Conservation (phyloP, 1,284 basidiomycete genomes). For the Tilletiopsis washingtonensis region DNA sequence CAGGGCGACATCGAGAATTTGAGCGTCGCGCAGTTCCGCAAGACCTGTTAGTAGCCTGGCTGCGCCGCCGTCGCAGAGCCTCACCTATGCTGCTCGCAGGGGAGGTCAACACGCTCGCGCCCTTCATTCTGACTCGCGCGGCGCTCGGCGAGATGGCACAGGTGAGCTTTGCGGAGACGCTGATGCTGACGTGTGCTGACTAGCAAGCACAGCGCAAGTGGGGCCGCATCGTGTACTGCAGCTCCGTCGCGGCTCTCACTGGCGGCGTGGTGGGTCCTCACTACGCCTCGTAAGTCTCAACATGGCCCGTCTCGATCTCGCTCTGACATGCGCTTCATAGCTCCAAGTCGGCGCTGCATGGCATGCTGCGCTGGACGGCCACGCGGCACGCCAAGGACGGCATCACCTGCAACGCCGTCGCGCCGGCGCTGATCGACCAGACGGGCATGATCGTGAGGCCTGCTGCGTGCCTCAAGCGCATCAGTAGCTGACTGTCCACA, state of each 20-base stretch:
- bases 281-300: no score
- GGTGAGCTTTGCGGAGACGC: no score
- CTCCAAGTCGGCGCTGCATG: not conserved
- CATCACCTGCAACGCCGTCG: not conserved
- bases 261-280: not conserved
- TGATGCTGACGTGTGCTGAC: no score
- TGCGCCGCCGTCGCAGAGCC: not conserved
- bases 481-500: not conserved
- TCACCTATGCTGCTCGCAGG: not conserved
- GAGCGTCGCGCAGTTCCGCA: not conserved
- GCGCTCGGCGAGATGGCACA: not conserved
- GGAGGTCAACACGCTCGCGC: not conserved
- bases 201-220: no score
- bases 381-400: not conserved
- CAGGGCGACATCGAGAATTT: not conserved
- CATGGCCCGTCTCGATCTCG: no score
- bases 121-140: not conserved
- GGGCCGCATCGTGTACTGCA: not conserved
- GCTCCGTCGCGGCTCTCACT: not conserved
- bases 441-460: not conserved
- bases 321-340: no score
- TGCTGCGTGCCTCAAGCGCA: not conserved
- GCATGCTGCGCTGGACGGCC: not conserved
- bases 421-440: not conserved
- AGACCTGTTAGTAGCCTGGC: not conserved